Evolutionary conservation across 371 early-diverging fungal species (phyloP), one percentile per base, ranked within the genome.

Genomic region (Apophysomyces trapeziformis): DNA sequence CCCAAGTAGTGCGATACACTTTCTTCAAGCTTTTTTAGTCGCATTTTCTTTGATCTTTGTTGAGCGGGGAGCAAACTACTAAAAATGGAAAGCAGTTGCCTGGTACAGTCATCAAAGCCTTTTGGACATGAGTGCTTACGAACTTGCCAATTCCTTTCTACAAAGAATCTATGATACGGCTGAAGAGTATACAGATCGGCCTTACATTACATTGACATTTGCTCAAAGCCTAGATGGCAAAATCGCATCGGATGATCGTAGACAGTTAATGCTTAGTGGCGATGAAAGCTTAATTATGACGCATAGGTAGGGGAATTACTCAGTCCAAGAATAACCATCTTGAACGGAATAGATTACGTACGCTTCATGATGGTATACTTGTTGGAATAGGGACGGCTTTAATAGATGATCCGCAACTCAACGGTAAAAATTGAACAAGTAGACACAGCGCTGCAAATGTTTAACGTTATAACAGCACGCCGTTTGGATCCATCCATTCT

Each of bases 221-320:
- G 97, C 97, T 2, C 96, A 96, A 77, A 92, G 95, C 65, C 76
- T 96, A 41, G 96, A 96, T 77, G 95, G 94, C 21, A 92, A 87
- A 68, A 95, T 96, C 16, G 85, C 91, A 1, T 80, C 79, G 6
- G 69, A 74, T 6, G 85, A 87, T 7, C 83, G 82, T 58, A 21
- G 54, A 21, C 93, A 88, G 66, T 66, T 96, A 5, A 59, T 82
- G 18, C 75, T 97, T 32, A 94, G 94, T 64, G 87, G 92, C 14
- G 70, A 80, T 16, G 90, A 91, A 71, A 93, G 95, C 26, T 82
- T 94, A 87, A 80, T 82, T 36, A 85, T 94, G 78, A 94, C 93
- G 0, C 93, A 94, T 68, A 73, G 81, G 87, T 86, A 72, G 16
- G 47, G 11, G n/a, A n/a, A 36, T 7, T 18, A 4, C 46, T 26